Conservation (phyloP, 768 basidiomycete genomes). For the Kwoniella europaea region DNA sequence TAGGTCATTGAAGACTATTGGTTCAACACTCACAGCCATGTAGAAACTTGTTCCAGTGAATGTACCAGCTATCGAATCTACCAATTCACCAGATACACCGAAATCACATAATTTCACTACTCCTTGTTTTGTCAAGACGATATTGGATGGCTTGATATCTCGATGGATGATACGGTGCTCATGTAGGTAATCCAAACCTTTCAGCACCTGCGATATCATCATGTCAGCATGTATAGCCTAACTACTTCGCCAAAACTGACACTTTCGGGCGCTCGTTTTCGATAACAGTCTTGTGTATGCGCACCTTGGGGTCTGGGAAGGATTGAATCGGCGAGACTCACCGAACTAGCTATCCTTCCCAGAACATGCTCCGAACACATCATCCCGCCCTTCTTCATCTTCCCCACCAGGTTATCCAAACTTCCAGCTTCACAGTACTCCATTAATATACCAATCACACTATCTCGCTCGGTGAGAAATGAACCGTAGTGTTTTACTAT, state of each 20-base stretch:
- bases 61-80: slow-evolving; percentile 58
- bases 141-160: slow-evolving; percentile 60
- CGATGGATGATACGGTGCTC: slow-evolving; percentile 58
- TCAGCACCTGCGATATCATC: slow-evolving; percentile 38
- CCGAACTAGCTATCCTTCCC: slow-evolving; percentile 55
- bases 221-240: no score
- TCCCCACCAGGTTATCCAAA: slow-evolving; percentile 52
- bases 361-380: slow-evolving; percentile 57
- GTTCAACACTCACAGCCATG: slow-evolving; percentile 57
- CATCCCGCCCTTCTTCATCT: slow-evolving; percentile 50
- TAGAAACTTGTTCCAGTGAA: slow-evolving; percentile 60
- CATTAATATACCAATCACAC: slow-evolving; percentile 58
- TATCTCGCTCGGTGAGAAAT: slow-evolving; percentile 56
- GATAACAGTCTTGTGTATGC: no score
- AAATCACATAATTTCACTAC: slow-evolving; percentile 59
- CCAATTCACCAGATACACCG: slow-evolving; percentile 59
- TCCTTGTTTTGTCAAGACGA: slow-evolving; percentile 55
- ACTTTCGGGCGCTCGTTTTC: no score
- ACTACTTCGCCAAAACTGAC: no score
- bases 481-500: slow-evolving; percentile 59
- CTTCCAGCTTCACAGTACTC: slow-evolving; percentile 59
- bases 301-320: not conserved
- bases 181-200: slow-evolving; percentile 58
- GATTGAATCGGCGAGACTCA: slow-evolving; percentile 26
- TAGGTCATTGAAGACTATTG: no score